Evolutionary conservation across 148 eudicot genomes (phyloP).

Genomic region (Spergularia marina): DNA sequence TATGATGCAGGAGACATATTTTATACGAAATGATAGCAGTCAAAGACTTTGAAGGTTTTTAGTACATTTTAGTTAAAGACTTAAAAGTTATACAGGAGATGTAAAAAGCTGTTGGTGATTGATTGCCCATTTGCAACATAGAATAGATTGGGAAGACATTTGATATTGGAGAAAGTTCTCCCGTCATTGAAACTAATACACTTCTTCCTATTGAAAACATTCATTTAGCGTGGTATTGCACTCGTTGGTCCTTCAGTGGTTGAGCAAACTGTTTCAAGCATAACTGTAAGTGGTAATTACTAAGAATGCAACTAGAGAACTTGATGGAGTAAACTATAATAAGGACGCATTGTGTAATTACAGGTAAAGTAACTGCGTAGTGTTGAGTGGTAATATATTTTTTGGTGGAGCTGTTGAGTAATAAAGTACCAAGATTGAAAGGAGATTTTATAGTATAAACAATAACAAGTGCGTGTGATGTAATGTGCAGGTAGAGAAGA

Average conservation of each 20-base stretch:
- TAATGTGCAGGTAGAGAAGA: slow-evolving; percentile 55
- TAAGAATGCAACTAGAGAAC: background rate
- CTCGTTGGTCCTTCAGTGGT: background rate
- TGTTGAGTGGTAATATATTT: no score
- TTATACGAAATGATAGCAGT: no score
- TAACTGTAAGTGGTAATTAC: background rate
- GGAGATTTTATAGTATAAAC: background rate
- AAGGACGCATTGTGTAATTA: background rate
- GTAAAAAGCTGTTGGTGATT: no score
- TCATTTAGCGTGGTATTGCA: background rate
- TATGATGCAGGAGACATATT: no score
- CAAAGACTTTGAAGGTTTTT: no score
- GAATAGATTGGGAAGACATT: no score
- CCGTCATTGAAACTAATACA: background rate
- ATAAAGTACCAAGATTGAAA: background rate
- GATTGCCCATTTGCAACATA: no score
- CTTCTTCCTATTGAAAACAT: no score
- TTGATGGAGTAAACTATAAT: background rate
- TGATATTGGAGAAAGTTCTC: background rate
- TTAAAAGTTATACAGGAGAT: no score
- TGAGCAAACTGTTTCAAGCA: background rate
- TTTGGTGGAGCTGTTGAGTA: no score
- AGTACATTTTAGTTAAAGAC: no score
- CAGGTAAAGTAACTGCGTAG: slow-evolving; percentile 33
- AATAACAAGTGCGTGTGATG: background rate